Evolutionary conservation across 2,329 filamentous ascomycete genomes (phyloP).

Genomic region (Mycosphaerella arachidis): DNA sequence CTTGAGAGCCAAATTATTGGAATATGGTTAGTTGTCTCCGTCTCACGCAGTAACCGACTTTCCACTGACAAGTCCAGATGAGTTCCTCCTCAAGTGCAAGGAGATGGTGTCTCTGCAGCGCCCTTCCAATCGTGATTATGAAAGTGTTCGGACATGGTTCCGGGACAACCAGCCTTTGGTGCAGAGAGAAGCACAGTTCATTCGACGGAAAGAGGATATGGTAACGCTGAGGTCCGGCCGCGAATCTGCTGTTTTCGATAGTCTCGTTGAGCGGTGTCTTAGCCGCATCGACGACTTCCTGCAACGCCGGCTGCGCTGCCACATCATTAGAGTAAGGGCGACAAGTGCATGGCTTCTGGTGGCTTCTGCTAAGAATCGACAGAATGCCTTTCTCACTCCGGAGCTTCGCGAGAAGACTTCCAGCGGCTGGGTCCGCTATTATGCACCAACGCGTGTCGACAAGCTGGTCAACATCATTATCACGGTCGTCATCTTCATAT

Average conservation of each 20-base stretch:
- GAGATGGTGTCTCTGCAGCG: constrained; percentile 36
- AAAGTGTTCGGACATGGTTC: constrained; percentile 36
- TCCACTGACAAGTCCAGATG: constrained; percentile 23
- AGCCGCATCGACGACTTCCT: constrained; percentile 15
- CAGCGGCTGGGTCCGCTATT: constrained; percentile 34
- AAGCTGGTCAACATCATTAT: constrained; percentile 40
- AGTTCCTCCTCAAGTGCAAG: constrained; percentile 38
- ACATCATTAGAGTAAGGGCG: constrained; percentile 26
- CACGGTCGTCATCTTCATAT: constrained; percentile 40
- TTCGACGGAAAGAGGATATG: constrained; percentile 40
- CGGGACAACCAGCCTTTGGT: constrained; percentile 35
- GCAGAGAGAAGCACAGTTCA: constrained; percentile 32
- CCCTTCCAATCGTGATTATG: constrained; percentile 39
- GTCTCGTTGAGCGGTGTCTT: constrained; percentile 31
- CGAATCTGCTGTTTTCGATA: constrained; percentile 41
- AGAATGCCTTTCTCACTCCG: constrained; percentile 38
- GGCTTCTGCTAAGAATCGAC: neutral
- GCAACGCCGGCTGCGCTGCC: constrained; percentile 28
- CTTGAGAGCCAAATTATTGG: constrained; percentile 18
- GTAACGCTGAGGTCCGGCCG: constrained; percentile 37
- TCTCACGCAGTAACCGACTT: neutral
- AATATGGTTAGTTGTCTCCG: constrained; percentile 21
- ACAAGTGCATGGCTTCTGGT: neutral
- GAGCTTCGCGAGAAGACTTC: constrained; percentile 37
- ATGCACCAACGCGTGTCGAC: constrained; percentile 37